phyloP scores from a whole-genome alignment of 2,329 filamentous ascomycete genomes.

The Amauroascus niger region DNA sequence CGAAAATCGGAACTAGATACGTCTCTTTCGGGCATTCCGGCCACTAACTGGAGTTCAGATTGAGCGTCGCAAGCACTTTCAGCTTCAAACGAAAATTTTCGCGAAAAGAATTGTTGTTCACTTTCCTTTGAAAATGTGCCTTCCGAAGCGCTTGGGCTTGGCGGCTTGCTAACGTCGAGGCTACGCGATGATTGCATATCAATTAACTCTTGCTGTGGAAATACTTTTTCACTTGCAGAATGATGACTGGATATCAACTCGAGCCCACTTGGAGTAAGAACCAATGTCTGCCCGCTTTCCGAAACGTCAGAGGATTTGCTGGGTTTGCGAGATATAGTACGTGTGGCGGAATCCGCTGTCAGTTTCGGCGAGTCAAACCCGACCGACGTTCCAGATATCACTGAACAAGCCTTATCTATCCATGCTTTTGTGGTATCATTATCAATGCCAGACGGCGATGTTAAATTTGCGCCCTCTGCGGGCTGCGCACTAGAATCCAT shows the following conservation, averaged over 20 bases:
- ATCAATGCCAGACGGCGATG: background rate
- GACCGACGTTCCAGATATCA: background rate
- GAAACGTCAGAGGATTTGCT: background rate
- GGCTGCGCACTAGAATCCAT: no score
- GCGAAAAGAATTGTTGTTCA: background rate
- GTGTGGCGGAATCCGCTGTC: background rate
- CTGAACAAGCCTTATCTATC: background rate
- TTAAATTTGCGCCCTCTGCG: no score
- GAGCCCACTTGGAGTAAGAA: conserved; percentile 2
- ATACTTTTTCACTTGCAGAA: background rate
- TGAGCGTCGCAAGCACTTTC: background rate
- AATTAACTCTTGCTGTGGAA: background rate
- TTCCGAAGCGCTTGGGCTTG: background rate
- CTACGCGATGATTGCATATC: background rate
- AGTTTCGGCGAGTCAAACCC: background rate
- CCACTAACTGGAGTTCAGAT: background rate
- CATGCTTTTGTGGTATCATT: background rate
- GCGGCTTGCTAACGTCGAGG: background rate
- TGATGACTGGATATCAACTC: background rate
- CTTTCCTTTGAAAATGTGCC: background rate
- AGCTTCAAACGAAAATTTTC: conserved; percentile 6
- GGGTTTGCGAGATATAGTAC: background rate
- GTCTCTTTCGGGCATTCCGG: no score
- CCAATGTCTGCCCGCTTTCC: background rate
- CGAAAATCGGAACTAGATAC: background rate